A percentile compares a stretch with the other conserved stretches of the same genome.
Conservation (phyloP, 2,329 filamentous ascomycete species). For the Trichoderma brevicompactum region DNA sequence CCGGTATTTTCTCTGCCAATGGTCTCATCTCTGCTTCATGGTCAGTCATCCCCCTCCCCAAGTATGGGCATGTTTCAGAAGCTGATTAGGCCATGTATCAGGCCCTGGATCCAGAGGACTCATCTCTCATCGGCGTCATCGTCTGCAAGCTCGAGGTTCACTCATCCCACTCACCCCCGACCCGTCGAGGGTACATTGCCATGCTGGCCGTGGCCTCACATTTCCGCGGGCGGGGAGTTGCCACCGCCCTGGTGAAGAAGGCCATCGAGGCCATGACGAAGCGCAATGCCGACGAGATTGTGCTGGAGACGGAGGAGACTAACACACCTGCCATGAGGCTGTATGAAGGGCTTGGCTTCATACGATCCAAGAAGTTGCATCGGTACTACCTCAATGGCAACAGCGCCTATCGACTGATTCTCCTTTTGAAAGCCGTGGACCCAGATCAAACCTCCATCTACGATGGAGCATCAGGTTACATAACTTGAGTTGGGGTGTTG, state of each 20-base stretch:
- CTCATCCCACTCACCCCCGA: conserved; percentile 74
- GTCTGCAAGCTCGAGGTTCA: conserved; percentile 94
- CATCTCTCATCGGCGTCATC: conserved; percentile 81
- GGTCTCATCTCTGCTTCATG: conserved; percentile 97
- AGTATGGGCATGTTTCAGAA: background rate
- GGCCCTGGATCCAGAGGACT: conserved; percentile 63
- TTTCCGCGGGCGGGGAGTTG: conserved; percentile 84
- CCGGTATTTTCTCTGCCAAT: conserved; percentile 96
- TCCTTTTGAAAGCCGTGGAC: conserved; percentile 69
- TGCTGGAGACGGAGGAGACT: conserved; percentile 92
- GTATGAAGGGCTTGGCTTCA: conserved; percentile 90
- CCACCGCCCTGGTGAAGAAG: conserved; percentile 82
- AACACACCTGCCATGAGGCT: conserved; percentile 89
- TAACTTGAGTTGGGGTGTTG: background rate
- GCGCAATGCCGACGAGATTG: conserved; percentile 87
- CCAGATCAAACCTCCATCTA: conserved; percentile 45
- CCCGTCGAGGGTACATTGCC: conserved; percentile 90
- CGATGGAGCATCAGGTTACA: conserved; percentile 14
- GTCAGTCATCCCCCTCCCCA: conserved; percentile 48
- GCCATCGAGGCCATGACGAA: conserved; percentile 90
- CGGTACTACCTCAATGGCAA: conserved; percentile 97
- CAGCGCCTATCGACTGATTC: conserved; percentile 85
- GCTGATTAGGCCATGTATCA: conserved; percentile 38
- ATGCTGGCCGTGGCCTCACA: conserved; percentile 91
- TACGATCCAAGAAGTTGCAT: conserved; percentile 90